phyloP scores from a whole-genome alignment of 73 alveolate genomes.

The Symbiodinium pilosum region DNA sequence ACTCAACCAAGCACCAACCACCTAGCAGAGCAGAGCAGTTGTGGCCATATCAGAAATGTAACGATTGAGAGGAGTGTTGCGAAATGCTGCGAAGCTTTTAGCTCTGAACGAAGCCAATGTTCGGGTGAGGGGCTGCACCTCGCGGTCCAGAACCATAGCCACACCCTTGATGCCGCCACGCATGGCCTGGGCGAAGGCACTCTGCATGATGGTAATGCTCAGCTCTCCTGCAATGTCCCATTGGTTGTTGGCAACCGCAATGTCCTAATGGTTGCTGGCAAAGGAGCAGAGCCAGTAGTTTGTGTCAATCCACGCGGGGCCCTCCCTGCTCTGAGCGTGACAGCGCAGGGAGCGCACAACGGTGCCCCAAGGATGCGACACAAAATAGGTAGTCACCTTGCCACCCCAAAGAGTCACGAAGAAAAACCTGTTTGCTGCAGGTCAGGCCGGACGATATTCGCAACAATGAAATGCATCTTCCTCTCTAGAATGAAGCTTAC shows the following conservation, averaged over 20 bases:
- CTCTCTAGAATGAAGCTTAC: neutral
- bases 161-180: constrained; percentile 17
- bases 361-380: neutral
- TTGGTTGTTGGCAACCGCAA: constrained; percentile 19
- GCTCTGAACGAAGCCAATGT: neutral
- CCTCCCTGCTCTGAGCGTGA: neutral
- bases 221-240: constrained; percentile 1
- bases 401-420: constrained; percentile 55
- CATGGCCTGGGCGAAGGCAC: constrained; percentile 28
- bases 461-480: constrained; percentile 56
- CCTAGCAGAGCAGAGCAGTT: neutral
- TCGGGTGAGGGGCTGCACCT: constrained; percentile 39
- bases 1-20: constrained; percentile 58
- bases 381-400: constrained; percentile 11
- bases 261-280: constrained; percentile 34
- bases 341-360: neutral
- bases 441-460: constrained; percentile 48
- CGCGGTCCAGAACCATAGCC: constrained; percentile 42
- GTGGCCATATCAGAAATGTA: no score
- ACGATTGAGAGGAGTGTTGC: neutral
- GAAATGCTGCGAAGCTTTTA: neutral
- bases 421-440: neutral
- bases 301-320: no score
- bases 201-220: neutral
- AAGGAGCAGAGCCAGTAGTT: neutral